Conservation (phyloP, 2,329 filamentous ascomycete species). For the Aureobasidium subglaciale region DNA sequence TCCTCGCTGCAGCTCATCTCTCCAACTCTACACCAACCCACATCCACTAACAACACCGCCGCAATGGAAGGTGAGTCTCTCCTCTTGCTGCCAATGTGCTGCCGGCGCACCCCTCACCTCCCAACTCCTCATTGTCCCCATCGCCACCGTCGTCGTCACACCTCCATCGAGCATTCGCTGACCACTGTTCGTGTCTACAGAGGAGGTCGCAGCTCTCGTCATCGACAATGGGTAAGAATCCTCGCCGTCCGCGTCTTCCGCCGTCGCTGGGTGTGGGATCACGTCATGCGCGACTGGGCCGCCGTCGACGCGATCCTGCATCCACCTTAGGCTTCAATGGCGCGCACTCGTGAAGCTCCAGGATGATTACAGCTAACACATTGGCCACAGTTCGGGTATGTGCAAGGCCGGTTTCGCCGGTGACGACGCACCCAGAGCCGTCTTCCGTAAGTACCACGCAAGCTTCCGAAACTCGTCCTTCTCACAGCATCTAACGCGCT, state of each 20-base stretch:
- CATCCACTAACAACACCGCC: conserved; percentile 19
- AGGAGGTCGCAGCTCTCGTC: conserved; percentile 99
- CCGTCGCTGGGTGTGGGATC: conserved; percentile 20
- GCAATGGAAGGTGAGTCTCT: conserved; percentile 28
- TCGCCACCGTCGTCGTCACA: conserved; percentile 1
- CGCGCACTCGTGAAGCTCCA: conserved; percentile 6
- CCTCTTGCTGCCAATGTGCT: not conserved
- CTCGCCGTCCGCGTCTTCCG: conserved; percentile 25
- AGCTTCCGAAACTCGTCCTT: not conserved
- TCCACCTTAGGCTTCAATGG: not conserved
- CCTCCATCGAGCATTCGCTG: conserved; percentile 9
- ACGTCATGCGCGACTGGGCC: conserved; percentile 26
- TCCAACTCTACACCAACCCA: not conserved
- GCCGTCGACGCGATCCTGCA: conserved; percentile 27
- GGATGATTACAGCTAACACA: conserved; percentile 18
- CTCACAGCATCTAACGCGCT: conserved; percentile 23
- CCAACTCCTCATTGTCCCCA: not conserved
- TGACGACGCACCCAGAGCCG: conserved; percentile 99
- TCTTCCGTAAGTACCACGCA: conserved; percentile 83
- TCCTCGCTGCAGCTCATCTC: conserved; percentile 14
- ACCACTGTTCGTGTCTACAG: conserved; percentile 46
- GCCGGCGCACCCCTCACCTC: conserved; percentile 13
- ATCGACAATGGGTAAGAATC: conserved; percentile 99
- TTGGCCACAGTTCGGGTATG: conserved; percentile 83
- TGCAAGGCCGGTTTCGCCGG: conserved; percentile 99